Evolutionary conservation across 495 filamentous ascomycete species (phyloP).

Genomic region (Aspergillus sclerotioniger): DNA sequence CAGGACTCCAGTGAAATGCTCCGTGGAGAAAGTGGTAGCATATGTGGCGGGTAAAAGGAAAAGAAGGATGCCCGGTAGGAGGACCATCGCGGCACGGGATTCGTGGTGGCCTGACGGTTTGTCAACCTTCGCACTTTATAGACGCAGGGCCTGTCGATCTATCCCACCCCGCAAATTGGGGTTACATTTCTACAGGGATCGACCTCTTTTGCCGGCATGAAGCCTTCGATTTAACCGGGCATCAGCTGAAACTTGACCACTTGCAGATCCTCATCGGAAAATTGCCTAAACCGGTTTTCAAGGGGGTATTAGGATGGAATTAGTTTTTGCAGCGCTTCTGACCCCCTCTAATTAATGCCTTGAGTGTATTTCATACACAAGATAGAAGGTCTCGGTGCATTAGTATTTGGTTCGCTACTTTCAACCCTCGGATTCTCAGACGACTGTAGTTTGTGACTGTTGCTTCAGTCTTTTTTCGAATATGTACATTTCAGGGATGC

Average conservation of each 20-base stretch:
- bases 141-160: neutral
- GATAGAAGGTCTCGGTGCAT: too few relatives aligned
- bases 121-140: neutral
- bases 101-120: neutral
- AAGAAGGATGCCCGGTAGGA: neutral
- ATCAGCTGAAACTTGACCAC: neutral
- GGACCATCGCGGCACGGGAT: too few relatives aligned
- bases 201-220: neutral
- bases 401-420: too few relatives aligned
- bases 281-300: neutral
- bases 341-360: too few relatives aligned
- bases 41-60: neutral
- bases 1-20: slow-evolving; percentile 10
- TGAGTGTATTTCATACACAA: too few relatives aligned
- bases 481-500: too few relatives aligned
- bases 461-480: too few relatives aligned
- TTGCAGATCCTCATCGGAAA: neutral
- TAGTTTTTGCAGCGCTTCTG: too few relatives aligned
- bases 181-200: neutral
- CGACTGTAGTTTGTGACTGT: too few relatives aligned
- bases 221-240: neutral
- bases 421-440: too few relatives aligned
- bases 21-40: neutral
- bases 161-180: neutral
- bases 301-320: too few relatives aligned